These are phyloP conservation scores for Phaeotremella fagi DNA, from an alignment of 768 basidiomycete species.

Conservation along the genomic window DNA sequence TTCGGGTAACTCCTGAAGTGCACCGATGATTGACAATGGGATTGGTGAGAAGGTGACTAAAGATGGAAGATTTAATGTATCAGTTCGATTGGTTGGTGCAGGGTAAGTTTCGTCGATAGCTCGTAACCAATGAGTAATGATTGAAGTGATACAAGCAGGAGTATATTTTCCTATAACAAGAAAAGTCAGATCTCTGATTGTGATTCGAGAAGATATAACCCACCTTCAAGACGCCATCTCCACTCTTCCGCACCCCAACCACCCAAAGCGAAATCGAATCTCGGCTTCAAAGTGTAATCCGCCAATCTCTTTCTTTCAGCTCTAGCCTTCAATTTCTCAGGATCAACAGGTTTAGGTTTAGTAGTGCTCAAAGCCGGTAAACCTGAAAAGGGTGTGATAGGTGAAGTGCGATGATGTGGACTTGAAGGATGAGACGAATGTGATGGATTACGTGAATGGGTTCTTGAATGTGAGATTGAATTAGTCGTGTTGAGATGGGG, in stretches of 20 bases:
- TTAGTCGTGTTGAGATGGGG: not conserved
- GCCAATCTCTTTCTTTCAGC: slow-evolving; percentile 29
- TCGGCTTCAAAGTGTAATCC: slow-evolving; percentile 34
- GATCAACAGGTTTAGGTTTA: slow-evolving; percentile 32
- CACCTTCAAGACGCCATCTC: slow-evolving; percentile 37
- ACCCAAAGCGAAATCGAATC: slow-evolving; percentile 40
- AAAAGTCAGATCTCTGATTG: not conserved
- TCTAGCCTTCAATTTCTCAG: slow-evolving; percentile 19
- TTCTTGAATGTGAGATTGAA: too few relatives aligned
- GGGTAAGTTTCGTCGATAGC: slow-evolving; percentile 28
- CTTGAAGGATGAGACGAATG: slow-evolving; percentile 1
- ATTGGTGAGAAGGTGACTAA: slow-evolving; percentile 29
- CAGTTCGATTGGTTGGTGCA: slow-evolving; percentile 8
- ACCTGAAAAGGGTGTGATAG: slow-evolving; percentile 8
- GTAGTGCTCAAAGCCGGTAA: slow-evolving; percentile 29
- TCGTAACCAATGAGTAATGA: slow-evolving; percentile 25
- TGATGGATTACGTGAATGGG: too few relatives aligned
- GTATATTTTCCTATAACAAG: slow-evolving; percentile 37
- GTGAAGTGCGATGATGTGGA: not conserved
- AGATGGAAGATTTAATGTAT: slow-evolving; percentile 22
- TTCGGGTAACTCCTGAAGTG: slow-evolving; percentile 13
- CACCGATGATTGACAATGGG: slow-evolving; percentile 15
- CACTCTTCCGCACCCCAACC: slow-evolving; percentile 31
- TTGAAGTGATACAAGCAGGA: slow-evolving; percentile 26
- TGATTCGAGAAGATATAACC: slow-evolving; percentile 1